Conservation (phyloP, 176 grass and related monocot species). For the Puccinellia tenuiflora region DNA sequence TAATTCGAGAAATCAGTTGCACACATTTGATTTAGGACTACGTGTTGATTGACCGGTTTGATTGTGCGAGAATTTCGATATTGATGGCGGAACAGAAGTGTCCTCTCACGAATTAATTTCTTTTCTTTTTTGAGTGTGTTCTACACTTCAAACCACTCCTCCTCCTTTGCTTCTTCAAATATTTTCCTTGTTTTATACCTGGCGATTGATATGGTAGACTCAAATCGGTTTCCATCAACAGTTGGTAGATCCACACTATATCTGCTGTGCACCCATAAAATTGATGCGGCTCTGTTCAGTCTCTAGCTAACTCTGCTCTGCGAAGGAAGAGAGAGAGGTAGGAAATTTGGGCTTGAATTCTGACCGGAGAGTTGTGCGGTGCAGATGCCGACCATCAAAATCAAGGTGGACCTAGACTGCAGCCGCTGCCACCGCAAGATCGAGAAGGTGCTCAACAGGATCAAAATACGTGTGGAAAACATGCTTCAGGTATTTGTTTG, state of each 20-base stretch:
- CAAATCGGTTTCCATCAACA: background rate
- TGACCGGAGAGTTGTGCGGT: background rate
- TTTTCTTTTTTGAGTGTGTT: constrained; percentile 20
- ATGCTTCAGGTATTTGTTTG: too few species aligned
- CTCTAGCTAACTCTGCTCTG: background rate
- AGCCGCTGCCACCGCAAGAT: constrained; percentile 59
- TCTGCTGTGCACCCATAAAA: background rate
- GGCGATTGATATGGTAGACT: background rate
- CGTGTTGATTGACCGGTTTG: background rate
- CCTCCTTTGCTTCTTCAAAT: background rate
- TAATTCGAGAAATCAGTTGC: background rate
- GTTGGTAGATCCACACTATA: background rate
- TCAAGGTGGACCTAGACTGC: constrained; percentile 79
- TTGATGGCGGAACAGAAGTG: background rate
- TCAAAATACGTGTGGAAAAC: too few species aligned
- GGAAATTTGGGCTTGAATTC: background rate
- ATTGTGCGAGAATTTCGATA: background rate
- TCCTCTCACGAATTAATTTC: background rate
- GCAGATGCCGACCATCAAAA: constrained; percentile 63
- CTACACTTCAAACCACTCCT: background rate
- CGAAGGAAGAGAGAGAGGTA: background rate
- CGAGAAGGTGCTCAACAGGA: constrained; percentile 53
- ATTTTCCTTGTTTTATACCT: background rate
- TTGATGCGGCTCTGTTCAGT: too few species aligned
- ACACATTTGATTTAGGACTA: background rate